These are phyloP conservation scores for Aspergillus phoenicis DNA, from an alignment of 2,329 filamentous ascomycete species.

Conservation along the genomic window DNA sequence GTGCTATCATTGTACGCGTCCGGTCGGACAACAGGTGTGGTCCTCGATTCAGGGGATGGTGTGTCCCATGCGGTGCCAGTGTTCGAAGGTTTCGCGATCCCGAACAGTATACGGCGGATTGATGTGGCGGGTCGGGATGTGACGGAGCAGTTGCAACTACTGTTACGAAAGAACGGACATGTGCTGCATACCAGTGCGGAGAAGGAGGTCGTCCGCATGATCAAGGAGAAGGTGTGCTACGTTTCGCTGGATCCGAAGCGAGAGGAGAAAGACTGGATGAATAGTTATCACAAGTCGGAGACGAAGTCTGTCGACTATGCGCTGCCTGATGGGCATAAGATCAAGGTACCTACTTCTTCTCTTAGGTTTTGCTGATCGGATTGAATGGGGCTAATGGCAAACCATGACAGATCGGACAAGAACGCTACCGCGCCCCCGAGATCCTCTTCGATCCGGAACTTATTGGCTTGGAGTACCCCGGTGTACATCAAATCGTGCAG, in stretches of 20 bases:
- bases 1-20: slow-evolving; percentile 95
- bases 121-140: slow-evolving; percentile 96
- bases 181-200: slow-evolving; percentile 97
- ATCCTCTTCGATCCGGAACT: slow-evolving; percentile 98
- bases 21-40: slow-evolving; percentile 92
- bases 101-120: slow-evolving; percentile 90
- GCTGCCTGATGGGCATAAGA: slow-evolving; percentile 87
- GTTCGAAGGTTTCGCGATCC: slow-evolving; percentile 96
- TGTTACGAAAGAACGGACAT: slow-evolving; percentile 88
- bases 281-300: slow-evolving; percentile 69
- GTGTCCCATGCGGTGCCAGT: slow-evolving; percentile 97
- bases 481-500: slow-evolving; percentile 96
- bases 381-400: not conserved
- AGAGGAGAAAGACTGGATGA: slow-evolving; percentile 94
- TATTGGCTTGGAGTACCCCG: slow-evolving; percentile 94
- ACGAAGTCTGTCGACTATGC: slow-evolving; percentile 83
- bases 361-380: not conserved
- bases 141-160: slow-evolving; percentile 88
- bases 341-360: slow-evolving; percentile 65
- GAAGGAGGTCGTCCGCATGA: slow-evolving; percentile 96
- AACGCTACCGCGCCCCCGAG: slow-evolving; percentile 93
- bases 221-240: slow-evolving; percentile 94
- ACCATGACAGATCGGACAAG: slow-evolving; percentile 72
- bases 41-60: slow-evolving; percentile 91
- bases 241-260: slow-evolving; percentile 86